Percentiles rank a stretch among this genome's conserved stretches.
Evolutionary conservation across 305 asterid genomes (phyloP).

Genomic region (Fraxinus ornus): DNA sequence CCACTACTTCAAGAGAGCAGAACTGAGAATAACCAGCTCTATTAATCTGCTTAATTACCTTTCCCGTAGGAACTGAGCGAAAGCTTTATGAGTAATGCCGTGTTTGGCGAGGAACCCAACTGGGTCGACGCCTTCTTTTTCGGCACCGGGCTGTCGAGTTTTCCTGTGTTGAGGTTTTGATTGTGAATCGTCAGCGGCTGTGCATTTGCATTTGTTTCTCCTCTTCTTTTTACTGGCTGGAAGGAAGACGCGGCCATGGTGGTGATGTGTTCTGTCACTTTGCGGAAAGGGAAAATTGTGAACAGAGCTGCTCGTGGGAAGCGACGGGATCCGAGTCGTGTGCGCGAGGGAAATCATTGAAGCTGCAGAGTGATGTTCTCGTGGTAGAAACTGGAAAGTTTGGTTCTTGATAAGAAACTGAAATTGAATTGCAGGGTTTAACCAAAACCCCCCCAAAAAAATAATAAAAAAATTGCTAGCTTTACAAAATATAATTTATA

Average conservation of each 20-base stretch:
- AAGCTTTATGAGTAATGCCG: constrained; percentile 65
- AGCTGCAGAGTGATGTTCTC: background rate
- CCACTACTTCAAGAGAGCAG: background rate
- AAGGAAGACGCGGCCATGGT: constrained; percentile 23
- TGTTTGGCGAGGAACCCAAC: constrained; percentile 76
- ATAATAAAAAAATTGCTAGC: background rate
- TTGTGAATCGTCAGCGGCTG: constrained; percentile 48
- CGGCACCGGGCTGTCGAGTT: constrained; percentile 33
- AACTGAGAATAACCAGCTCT: constrained; percentile 5
- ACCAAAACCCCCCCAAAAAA: constrained; percentile 19
- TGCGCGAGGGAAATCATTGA: constrained; percentile 40
- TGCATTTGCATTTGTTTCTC: constrained; percentile 44
- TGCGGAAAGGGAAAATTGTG: constrained; percentile 15
- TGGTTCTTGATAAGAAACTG: constrained; percentile 43
- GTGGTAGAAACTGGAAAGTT: background rate
- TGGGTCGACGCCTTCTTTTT: constrained; percentile 56
- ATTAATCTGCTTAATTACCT: constrained; percentile 41
- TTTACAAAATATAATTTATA: too few species aligned
- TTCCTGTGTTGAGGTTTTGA: constrained; percentile 41
- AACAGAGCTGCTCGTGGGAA: constrained; percentile 23
- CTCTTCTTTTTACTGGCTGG: constrained; percentile 23
- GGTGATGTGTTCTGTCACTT: constrained; percentile 10
- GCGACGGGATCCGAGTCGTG: constrained; percentile 27
- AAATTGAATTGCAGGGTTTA: constrained; percentile 30
- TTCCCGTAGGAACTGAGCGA: constrained; percentile 85